Conservation (phyloP, 306 rosid genomes). For the Quercus wislizeni region DNA sequence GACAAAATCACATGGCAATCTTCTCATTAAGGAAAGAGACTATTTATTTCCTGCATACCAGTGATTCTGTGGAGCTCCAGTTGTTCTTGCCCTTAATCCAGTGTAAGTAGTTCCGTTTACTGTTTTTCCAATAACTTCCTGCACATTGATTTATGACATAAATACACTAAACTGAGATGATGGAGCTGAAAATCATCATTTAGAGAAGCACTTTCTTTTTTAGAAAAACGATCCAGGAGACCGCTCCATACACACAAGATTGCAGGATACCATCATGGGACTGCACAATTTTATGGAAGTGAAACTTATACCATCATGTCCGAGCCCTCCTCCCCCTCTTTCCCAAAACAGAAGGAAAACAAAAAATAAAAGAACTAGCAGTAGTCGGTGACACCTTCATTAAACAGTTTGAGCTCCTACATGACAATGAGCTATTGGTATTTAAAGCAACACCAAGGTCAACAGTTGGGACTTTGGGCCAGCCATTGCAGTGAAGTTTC, state of each 20-base stretch:
- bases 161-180: background rate
- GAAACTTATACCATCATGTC: background rate
- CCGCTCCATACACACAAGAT: background rate
- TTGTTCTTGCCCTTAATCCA: slow-evolving; percentile 91
- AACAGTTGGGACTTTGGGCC: background rate
- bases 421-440: background rate
- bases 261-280: background rate
- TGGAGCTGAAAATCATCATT: background rate
- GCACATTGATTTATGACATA: slow-evolving; percentile 23
- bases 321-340: background rate
- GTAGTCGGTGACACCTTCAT: background rate
- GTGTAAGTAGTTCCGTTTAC: slow-evolving; percentile 95
- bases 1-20: background rate
- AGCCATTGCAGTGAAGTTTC: background rate
- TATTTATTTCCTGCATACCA: slow-evolving; percentile 45
- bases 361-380: background rate
- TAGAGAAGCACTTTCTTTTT: background rate
- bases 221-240: background rate
- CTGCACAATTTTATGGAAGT: background rate
- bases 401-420: background rate
- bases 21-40: background rate
- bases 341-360: background rate
- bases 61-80: slow-evolving; percentile 97
- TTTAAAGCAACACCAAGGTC: background rate
- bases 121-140: slow-evolving; percentile 86